phyloP scores from a whole-genome alignment of 1,284 basidiomycete genomes.

The Meira miltonrushii region DNA sequence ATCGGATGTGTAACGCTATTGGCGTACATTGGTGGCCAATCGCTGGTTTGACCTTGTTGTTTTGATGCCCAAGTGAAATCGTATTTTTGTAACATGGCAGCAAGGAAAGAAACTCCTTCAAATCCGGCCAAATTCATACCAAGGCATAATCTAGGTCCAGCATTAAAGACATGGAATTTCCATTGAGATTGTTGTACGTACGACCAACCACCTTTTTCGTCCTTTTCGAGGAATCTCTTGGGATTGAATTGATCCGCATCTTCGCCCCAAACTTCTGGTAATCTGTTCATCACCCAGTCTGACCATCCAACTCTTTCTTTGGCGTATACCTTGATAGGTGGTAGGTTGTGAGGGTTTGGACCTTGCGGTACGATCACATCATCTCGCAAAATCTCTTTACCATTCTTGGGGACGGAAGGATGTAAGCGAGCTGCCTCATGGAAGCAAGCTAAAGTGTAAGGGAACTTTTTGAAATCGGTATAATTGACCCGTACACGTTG shows the following conservation, averaged over 20 bases:
- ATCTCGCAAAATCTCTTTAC: constrained; percentile 34
- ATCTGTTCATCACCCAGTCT: constrained; percentile 42
- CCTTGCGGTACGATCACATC: constrained; percentile 34
- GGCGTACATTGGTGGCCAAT: constrained; percentile 31
- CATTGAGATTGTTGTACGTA: constrained; percentile 31
- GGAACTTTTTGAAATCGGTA: constrained; percentile 30
- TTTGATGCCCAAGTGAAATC: constrained; percentile 31
- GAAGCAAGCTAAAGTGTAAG: constrained; percentile 37
- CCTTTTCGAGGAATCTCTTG: constrained; percentile 30
- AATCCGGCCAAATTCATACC: constrained; percentile 40
- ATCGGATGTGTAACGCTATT: constrained; percentile 35
- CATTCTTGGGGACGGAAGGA: constrained; percentile 40
- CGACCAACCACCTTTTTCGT: constrained; percentile 17
- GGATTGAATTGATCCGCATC: constrained; percentile 36
- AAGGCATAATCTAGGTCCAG: constrained; percentile 39
- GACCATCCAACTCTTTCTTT: constrained; percentile 35
- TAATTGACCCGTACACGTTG: constrained; percentile 26
- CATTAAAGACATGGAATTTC: constrained; percentile 40
- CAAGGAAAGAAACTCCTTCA: constrained; percentile 25
- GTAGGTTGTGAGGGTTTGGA: constrained; percentile 26
- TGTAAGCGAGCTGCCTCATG: constrained; percentile 31
- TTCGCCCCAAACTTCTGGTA: constrained; percentile 38
- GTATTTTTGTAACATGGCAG: constrained; percentile 17
- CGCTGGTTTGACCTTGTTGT: constrained; percentile 32
- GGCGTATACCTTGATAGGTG: constrained; percentile 32